Conservation (phyloP, 345 rosid species). For the Turritis glabra region DNA sequence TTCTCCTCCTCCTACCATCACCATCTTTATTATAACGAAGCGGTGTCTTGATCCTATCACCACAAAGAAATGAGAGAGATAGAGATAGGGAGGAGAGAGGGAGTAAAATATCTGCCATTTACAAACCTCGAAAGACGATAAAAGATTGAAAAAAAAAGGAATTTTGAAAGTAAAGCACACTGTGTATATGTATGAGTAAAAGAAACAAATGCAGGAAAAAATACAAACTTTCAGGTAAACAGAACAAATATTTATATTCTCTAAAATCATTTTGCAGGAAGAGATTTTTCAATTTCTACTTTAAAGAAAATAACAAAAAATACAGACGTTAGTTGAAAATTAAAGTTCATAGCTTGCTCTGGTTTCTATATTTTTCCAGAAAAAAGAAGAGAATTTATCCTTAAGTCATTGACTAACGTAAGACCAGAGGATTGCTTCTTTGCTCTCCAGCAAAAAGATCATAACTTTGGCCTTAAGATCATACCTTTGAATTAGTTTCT, state of each 20-base stretch:
- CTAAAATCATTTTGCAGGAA: no score
- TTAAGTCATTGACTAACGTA: constrained; percentile 4
- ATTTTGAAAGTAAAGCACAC: not conserved
- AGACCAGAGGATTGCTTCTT: constrained; percentile 1
- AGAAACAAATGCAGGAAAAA: constrained; percentile 2
- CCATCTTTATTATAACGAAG: constrained; percentile 31
- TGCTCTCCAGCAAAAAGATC: no score
- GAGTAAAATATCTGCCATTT: constrained; percentile 1
- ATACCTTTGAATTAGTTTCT: constrained; percentile 31
- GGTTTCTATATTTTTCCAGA: not conserved
- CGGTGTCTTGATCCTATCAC: constrained; percentile 41
- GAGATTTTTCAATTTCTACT: no score
- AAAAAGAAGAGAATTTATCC: not conserved
- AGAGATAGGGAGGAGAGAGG: not conserved
- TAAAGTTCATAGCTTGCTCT: not conserved
- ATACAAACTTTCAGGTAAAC: constrained; percentile 6
- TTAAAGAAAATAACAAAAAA: no score
- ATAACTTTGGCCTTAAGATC: not conserved
- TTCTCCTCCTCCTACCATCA: constrained; percentile 49
- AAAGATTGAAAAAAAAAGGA: not conserved
- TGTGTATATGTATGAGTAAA: not conserved
- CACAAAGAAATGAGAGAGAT: constrained; percentile 19
- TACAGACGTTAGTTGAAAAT: no score
- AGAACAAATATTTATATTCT: no score
- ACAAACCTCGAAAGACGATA: constrained; percentile 24